Conservation (phyloP, 2,329 filamentous ascomycete genomes). For the Endoconidiophora polonica region DNA sequence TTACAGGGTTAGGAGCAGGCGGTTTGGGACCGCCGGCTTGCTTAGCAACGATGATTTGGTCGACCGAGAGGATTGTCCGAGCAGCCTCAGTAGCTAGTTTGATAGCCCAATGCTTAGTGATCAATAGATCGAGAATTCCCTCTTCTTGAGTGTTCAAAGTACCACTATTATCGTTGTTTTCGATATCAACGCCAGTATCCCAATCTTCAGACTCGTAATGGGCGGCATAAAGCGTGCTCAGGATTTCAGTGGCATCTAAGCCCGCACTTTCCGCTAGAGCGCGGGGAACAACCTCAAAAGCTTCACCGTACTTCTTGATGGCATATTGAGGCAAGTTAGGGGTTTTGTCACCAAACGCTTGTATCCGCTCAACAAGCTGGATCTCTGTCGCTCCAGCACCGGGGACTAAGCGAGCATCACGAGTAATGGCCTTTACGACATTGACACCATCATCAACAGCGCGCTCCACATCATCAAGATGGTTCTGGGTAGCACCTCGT, state of each 20-base stretch:
- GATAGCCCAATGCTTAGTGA: conserved; percentile 91
- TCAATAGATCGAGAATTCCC: conserved; percentile 81
- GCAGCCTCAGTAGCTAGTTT: conserved; percentile 91
- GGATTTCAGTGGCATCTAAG: conserved; percentile 89
- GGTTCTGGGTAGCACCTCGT: conserved; percentile 91
- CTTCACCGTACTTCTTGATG: conserved; percentile 93
- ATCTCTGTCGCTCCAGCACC: conserved; percentile 91
- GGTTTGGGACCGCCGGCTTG: conserved; percentile 96
- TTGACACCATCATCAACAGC: conserved; percentile 97
- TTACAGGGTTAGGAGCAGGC: conserved; percentile 70
- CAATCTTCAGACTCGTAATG: conserved; percentile 80
- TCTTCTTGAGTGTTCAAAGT: conserved; percentile 72
- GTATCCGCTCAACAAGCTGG: conserved; percentile 83
- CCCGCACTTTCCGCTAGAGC: conserved; percentile 90
- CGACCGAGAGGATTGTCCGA: conserved; percentile 83
- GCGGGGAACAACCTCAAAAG: conserved; percentile 90
- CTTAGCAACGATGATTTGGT: conserved; percentile 96
- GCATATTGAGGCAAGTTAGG: conserved; percentile 87
- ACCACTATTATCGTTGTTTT: conserved; percentile 68
- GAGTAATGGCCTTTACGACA: conserved; percentile 94
- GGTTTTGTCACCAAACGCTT: conserved; percentile 79
- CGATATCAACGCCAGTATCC: conserved; percentile 86
- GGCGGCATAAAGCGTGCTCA: conserved; percentile 81
- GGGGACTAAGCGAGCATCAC: conserved; percentile 77
- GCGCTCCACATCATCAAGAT: conserved; percentile 90